A percentile compares a stretch with the other conserved stretches of the same genome.
Evolutionary conservation across 139 green algal species (phyloP).

Genomic region (Pleodorina starrii): DNA sequence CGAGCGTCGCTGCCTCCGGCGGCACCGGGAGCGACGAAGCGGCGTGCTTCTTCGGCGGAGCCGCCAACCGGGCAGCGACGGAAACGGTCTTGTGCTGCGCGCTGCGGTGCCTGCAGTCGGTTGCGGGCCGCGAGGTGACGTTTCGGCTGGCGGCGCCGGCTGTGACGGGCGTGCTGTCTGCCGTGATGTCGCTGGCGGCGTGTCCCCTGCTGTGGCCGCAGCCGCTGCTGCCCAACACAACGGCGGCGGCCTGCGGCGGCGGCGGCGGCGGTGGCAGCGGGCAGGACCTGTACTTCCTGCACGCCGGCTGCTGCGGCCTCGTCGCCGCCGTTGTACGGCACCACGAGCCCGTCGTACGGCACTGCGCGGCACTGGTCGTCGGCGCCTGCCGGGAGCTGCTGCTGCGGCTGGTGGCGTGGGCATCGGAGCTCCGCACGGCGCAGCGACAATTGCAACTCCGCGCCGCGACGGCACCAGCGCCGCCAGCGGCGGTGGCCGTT

Average conservation of each 20-base stretch:
- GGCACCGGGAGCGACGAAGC: background rate
- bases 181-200: background rate
- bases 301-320: background rate
- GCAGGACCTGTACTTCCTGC: constrained; percentile 1
- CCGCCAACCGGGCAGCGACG: background rate
- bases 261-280: background rate
- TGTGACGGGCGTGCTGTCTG: background rate
- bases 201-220: background rate
- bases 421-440: background rate
- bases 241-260: background rate
- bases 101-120: constrained; percentile 31
- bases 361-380: constrained; percentile 6
- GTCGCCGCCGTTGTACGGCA: constrained; percentile 23
- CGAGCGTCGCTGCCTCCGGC: background rate
- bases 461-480: background rate
- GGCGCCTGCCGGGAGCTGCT: constrained; percentile 15
- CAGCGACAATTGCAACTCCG: constrained; percentile 36
- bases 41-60: background rate
- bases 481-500: background rate
- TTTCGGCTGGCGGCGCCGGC: background rate
- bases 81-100: background rate
- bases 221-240: background rate
- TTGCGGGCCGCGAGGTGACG: constrained; percentile 21
- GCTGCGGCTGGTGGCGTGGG: constrained; percentile 7
- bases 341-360: background rate